Percentiles rank a stretch among this genome's conserved stretches.
Conservation (phyloP, 768 basidiomycete genomes). For the Hericium erinaceus region DNA sequence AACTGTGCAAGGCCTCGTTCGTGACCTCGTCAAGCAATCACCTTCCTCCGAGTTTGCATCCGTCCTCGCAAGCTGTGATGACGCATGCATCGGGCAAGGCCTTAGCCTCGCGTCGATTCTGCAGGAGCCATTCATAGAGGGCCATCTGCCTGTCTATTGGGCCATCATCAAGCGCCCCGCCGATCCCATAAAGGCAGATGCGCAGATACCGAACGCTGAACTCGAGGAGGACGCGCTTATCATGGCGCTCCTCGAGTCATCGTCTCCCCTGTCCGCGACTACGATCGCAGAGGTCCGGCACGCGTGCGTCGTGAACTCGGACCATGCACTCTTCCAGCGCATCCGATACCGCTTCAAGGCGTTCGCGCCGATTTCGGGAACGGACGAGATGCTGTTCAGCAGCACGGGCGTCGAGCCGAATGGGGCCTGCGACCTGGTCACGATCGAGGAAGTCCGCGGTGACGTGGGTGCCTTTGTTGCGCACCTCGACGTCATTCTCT, state of each 20-base stretch:
- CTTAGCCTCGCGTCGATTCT: constrained; percentile 40
- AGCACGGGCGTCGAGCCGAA: constrained; percentile 10
- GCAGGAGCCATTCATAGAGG: constrained; percentile 56
- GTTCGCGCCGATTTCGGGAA: constrained; percentile 38
- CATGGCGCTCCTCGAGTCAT: constrained; percentile 43
- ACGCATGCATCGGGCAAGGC: constrained; percentile 42
- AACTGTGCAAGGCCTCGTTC: constrained; percentile 10
- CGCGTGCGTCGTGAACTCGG: constrained; percentile 56
- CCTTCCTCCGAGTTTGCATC: constrained; percentile 21
- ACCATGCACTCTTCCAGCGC: constrained; percentile 52
- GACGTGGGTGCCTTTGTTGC: constrained; percentile 40
- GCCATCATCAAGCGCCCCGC: constrained; percentile 49
- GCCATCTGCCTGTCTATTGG: constrained; percentile 65
- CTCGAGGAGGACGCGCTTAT: constrained; percentile 24
- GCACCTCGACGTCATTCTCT: constrained; percentile 40
- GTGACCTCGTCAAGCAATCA: constrained; percentile 28
- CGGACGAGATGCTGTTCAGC: constrained; percentile 37
- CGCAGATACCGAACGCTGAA: background rate
- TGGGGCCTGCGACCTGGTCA: constrained; percentile 36
- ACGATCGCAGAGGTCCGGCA: constrained; percentile 54
- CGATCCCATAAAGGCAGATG: background rate
- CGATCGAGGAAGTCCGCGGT: constrained; percentile 39
- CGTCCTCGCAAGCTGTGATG: constrained; percentile 55
- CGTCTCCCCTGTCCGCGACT: constrained; percentile 31
- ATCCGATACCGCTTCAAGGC: constrained; percentile 38